phyloP scores from a whole-genome alignment of 305 asterid genomes.

The Fraxinus latifolia region DNA sequence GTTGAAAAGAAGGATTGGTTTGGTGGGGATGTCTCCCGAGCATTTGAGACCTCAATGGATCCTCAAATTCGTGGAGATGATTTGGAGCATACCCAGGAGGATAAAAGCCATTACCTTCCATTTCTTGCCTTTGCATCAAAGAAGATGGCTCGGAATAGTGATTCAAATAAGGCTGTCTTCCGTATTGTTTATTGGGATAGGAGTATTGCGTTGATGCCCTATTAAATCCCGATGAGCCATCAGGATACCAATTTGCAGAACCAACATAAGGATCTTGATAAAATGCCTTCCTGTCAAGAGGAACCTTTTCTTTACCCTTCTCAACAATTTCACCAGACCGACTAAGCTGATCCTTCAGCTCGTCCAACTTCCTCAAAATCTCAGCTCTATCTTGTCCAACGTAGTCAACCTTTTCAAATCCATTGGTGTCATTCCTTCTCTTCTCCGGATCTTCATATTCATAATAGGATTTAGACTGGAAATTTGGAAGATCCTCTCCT shows the following conservation, averaged over 20 bases:
- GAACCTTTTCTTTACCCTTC: conserved; percentile 51
- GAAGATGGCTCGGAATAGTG: conserved; percentile 40
- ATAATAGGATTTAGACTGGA: conserved; percentile 26
- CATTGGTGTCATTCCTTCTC: conserved; percentile 29
- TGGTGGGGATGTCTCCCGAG: conserved; percentile 38
- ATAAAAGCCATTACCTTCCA: conserved; percentile 47
- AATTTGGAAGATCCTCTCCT: conserved; percentile 27
- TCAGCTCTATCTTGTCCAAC: conserved; percentile 54
- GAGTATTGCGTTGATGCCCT: conserved; percentile 30
- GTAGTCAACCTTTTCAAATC: conserved; percentile 29
- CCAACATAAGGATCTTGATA: conserved; percentile 44
- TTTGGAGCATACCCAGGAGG: conserved; percentile 40
- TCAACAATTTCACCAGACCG: conserved; percentile 49
- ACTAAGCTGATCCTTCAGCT: conserved; percentile 54
- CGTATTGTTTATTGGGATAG: conserved; percentile 23
- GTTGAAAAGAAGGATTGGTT: conserved; percentile 30
- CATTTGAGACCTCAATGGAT: conserved; percentile 46
- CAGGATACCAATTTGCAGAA: conserved; percentile 34
- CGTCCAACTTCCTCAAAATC: conserved; percentile 64
- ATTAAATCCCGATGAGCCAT: conserved; percentile 33
- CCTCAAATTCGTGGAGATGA: conserved; percentile 38
- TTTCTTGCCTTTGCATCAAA: conserved; percentile 41
- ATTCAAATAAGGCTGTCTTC: conserved; percentile 24
- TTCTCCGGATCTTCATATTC: conserved; percentile 28
- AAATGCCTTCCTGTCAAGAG: conserved; percentile 38